Base-by-base conservation (phyloP, 2,329 filamentous ascomycete species). In the Pseudodiploospora longispora region DNA sequence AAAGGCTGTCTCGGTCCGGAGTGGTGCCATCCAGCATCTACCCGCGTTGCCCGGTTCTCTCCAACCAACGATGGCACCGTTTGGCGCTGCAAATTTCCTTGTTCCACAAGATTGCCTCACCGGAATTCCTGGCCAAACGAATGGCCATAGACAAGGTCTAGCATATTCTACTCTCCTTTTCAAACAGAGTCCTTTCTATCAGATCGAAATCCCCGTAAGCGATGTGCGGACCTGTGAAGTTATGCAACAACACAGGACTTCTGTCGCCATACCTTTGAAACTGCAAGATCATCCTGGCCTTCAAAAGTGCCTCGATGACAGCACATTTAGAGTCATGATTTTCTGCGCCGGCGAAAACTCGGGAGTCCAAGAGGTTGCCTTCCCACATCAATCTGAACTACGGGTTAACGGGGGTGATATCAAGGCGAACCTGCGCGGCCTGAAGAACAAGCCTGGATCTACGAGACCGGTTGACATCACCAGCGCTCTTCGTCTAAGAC, bases 381-480 rank as follows among this genome's bases (percentile, higher is more conserved):
- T 98, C 52, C 93, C 93, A 2, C 82, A 91, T 55, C 89, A 96
- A 65, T 85, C 93, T 30, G 93, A 98, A 61, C 75, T 98, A 46
- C 91, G 89, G 60, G 80, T 95, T 44, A 98, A 98, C 55, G 76
- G 81, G 7, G 85, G 85, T 31, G 88, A 96, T 46, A 76, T 96
- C 53, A 93, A 91, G 63, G 84, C 85, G n/a, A 98, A 97, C 61
- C 75, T 95, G 53, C 85, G 93, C 53, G 93, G 93, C 4, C 67
- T 98, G 49, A 98, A 98, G 67, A 96, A 95, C 63, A 95, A 93
- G 63, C 87, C 91, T 6, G 93, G 93, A 27, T 94, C 93, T 37
- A 98, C 93, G 35, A 82, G 88, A 56, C 93, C 93, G 6, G 89
- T 87, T 38, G 93, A 98, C 65, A 85, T 98, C 49, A 98, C 93